A percentile compares a stretch with the other conserved stretches of the same genome.
Conservation (phyloP, 225 moss, liverwort and hornwort genomes). For the Climacium dendroides region DNA sequence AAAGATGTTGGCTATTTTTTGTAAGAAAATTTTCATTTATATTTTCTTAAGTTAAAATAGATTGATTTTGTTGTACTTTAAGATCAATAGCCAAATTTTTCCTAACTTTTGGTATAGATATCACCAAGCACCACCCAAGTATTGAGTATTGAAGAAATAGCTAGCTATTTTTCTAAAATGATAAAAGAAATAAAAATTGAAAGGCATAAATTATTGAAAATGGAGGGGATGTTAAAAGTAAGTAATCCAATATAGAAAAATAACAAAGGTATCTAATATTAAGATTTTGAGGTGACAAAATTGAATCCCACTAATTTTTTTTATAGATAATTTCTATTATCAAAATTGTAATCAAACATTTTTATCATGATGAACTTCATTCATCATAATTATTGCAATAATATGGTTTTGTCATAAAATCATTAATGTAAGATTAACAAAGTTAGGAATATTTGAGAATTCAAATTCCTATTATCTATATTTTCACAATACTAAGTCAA, state of each 20-base stretch:
- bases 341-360: not conserved
- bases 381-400: not conserved
- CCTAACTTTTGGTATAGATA: not conserved
- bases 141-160: not conserved
- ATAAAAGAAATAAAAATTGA: not conserved
- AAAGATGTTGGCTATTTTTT: not conserved
- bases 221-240: not conserved
- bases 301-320: not conserved
- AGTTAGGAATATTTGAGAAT: not conserved
- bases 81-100: not conserved
- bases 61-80: not conserved
- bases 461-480: not conserved
- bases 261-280: no score
- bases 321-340: not conserved
- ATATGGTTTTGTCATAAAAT: not conserved
- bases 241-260: not conserved
- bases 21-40: no score
- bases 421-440: not conserved
- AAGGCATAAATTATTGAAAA: not conserved
- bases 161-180: not conserved
- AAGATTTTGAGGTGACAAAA: not conserved
- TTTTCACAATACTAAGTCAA: not conserved
- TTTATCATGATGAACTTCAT: not conserved
- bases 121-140: not conserved
- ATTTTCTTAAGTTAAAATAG: no score